phyloP scores from a whole-genome alignment of 306 rosid species.

The Morella rubra region DNA sequence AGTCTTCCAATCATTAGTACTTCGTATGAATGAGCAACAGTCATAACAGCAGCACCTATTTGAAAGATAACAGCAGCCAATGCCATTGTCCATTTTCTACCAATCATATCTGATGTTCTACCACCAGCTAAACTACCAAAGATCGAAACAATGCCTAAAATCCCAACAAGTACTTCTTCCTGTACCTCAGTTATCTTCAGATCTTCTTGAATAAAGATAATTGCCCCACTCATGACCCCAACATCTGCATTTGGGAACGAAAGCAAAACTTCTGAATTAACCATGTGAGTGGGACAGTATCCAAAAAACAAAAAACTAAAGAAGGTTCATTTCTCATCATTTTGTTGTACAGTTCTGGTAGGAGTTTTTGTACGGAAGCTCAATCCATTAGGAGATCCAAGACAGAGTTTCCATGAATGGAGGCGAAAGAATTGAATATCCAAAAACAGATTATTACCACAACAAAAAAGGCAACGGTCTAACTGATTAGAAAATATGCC shows the following conservation, averaged over 20 bases:
- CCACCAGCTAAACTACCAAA: slow-evolving; percentile 91
- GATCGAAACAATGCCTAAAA: slow-evolving; percentile 80
- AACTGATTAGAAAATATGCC: no score
- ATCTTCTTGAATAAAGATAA: slow-evolving; percentile 85
- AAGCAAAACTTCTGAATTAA: no score
- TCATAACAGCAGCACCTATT: slow-evolving; percentile 74
- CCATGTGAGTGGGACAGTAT: no score
- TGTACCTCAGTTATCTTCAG: slow-evolving; percentile 78
- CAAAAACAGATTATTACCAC: no score
- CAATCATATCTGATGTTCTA: slow-evolving; percentile 77
- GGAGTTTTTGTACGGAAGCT: no score
- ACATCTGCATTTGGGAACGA: slow-evolving; percentile 60
- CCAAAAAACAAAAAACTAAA: no score
- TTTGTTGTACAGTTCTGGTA: no score
- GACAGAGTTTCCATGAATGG: no score
- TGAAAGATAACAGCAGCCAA: slow-evolving; percentile 80
- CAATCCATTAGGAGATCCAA: no score
- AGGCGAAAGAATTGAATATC: no score
- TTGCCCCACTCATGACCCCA: slow-evolving; percentile 74
- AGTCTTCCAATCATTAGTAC: slow-evolving; percentile 68
- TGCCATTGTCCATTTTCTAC: slow-evolving; percentile 97
- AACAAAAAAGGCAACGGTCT: no score
- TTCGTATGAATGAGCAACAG: slow-evolving; percentile 73
- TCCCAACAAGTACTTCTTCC: slow-evolving; percentile 78
- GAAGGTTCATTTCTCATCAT: no score